These are phyloP conservation scores for Neonectria faginata DNA, from an alignment of 2,329 filamentous ascomycete genomes.

Conservation along the genomic window DNA sequence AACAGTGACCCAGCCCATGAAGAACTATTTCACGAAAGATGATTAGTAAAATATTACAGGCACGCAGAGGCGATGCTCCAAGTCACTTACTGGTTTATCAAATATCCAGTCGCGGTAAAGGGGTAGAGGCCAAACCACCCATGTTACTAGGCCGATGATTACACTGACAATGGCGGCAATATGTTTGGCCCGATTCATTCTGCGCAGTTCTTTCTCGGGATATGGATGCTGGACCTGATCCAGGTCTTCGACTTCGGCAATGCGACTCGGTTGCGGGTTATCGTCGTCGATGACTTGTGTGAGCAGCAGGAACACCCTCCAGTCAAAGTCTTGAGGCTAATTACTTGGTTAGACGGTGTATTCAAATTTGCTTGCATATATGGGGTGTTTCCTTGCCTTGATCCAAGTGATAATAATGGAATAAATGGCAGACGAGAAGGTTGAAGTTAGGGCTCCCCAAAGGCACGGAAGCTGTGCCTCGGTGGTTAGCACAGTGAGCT, in stretches of 20 bases:
- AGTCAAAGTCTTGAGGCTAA: conserved; percentile 25
- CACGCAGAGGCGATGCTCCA: neutral
- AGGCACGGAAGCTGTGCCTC: conserved; percentile 25
- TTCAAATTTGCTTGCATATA: no score
- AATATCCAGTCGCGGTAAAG: conserved; percentile 25
- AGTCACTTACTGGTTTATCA: conserved; percentile 15
- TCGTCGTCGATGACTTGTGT: conserved; percentile 21
- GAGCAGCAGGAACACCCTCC: conserved; percentile 21
- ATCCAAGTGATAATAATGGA: conserved; percentile 23
- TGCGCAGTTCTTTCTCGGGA: conserved; percentile 15
- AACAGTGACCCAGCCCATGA: conserved; percentile 25
- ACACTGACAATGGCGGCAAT: conserved; percentile 18
- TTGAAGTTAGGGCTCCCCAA: conserved; percentile 23
- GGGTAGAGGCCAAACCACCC: conserved; percentile 25
- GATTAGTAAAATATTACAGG: neutral
- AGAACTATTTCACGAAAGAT: neutral
- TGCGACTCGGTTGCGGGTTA: conserved; percentile 2
- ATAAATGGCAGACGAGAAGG: conserved; percentile 24
- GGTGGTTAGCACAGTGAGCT: conserved; percentile 21
- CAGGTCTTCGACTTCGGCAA: conserved; percentile 18
- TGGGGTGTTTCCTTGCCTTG: neutral
- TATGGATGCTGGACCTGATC: conserved; percentile 26
- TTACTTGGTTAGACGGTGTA: neutral
- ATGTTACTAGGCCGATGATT: conserved; percentile 21
- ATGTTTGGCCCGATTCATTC: conserved; percentile 21